Conservation (phyloP, 176 grass and related monocot species). For the Zea luxurians region DNA sequence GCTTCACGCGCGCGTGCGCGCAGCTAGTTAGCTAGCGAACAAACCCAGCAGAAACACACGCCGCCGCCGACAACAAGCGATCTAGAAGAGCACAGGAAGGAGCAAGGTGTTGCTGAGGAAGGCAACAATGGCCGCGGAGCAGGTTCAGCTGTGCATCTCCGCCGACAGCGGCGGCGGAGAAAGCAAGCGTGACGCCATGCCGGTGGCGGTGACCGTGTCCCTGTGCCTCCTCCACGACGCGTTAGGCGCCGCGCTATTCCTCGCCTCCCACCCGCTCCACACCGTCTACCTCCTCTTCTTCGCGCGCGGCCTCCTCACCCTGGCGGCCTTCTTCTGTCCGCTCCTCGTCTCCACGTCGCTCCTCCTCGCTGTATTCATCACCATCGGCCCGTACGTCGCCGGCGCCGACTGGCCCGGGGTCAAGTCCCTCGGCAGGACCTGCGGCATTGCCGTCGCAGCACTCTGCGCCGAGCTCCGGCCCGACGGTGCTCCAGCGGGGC, state of each 20-base stretch:
- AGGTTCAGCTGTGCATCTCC: slow-evolving; percentile 26
- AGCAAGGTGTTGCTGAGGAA: not conserved
- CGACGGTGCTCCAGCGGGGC: slow-evolving; percentile 2
- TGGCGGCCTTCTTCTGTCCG: slow-evolving; percentile 65
- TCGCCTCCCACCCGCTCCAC: slow-evolving; percentile 67
- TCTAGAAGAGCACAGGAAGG: not conserved
- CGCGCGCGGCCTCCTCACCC: slow-evolving; percentile 50
- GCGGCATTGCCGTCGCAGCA: slow-evolving; percentile 53
- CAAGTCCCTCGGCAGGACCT: slow-evolving; percentile 58
- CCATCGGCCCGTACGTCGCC: slow-evolving; percentile 41
- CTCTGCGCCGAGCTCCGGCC: slow-evolving; percentile 46
- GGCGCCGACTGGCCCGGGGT: slow-evolving; percentile 1
- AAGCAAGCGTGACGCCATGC: slow-evolving; percentile 24
- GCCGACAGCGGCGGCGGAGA: not conserved
- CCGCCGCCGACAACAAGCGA: not conserved
- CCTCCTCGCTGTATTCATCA: slow-evolving; percentile 58
- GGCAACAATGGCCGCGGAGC: slow-evolving; percentile 27
- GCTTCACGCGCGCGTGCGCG: slow-evolving; percentile 17
- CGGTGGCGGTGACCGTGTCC: slow-evolving; percentile 14
- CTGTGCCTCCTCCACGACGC: slow-evolving; percentile 52
- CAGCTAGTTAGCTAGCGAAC: slow-evolving; percentile 34
- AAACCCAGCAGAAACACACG: slow-evolving; percentile 20
- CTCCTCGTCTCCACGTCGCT: slow-evolving; percentile 76
- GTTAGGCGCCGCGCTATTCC: slow-evolving; percentile 49
- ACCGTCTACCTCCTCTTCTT: slow-evolving; percentile 77